Evolutionary conservation across 2,329 filamentous ascomycete species (phyloP).

Genomic region (Pseudogymnoascus sp.): DNA sequence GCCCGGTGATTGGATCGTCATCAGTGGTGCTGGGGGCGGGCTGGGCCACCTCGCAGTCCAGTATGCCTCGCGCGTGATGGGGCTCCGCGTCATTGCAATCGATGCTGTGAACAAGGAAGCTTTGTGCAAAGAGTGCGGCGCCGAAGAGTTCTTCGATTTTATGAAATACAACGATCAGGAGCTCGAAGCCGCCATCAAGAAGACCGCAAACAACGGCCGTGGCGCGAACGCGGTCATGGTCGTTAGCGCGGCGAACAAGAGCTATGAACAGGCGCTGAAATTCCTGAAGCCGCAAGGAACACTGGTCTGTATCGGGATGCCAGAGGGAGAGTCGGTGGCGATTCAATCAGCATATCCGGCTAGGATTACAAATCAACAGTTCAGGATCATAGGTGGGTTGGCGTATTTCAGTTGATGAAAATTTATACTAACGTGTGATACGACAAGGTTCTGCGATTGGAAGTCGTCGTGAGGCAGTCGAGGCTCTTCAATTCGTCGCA

Average conservation of each 20-base stretch:
- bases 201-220: constrained; percentile 46
- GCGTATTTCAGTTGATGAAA: no score
- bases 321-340: constrained; percentile 33
- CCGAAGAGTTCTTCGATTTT: constrained; percentile 59
- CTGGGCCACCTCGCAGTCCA: constrained; percentile 57
- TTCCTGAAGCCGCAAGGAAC: constrained; percentile 44
- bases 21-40: constrained; percentile 54
- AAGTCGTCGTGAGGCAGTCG: constrained; percentile 42
- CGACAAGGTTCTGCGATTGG: constrained; percentile 36
- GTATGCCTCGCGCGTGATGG: constrained; percentile 52
- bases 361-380: constrained; percentile 34
- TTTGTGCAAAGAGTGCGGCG: constrained; percentile 50
- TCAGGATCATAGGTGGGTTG: constrained; percentile 37
- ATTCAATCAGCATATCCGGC: constrained; percentile 39
- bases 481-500: constrained; percentile 40
- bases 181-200: constrained; percentile 40
- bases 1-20: constrained; percentile 38
- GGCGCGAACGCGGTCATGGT: constrained; percentile 53
- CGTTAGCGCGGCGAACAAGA: constrained; percentile 42
- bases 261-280: constrained; percentile 41
- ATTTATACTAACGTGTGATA: no score
- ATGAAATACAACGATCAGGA: constrained; percentile 45
- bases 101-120: constrained; percentile 56
- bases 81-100: constrained; percentile 57
- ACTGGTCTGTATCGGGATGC: constrained; percentile 45